Base-by-base conservation (phyloP, 2,329 filamentous ascomycete species). In the Hypoxylon sp. region DNA sequence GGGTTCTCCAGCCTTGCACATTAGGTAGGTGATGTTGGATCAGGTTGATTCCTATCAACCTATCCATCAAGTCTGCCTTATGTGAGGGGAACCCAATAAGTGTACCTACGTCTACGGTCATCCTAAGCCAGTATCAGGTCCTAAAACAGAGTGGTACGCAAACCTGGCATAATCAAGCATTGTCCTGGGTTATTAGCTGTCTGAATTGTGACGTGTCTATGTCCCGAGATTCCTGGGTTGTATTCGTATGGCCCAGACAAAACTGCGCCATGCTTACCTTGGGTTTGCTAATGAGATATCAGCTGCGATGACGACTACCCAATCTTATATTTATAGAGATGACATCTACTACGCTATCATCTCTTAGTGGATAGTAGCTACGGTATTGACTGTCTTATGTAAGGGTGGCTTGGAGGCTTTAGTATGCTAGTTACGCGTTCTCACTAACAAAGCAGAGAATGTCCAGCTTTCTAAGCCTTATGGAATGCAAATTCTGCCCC, bases 11-110 rank as follows among this genome's bases (percentile, higher is more conserved):
- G 35, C 3, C 35, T 54, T 17, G 13, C 22, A n/a, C 37, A 31
- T 6, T 33, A 17, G 9, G 26, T 33, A 17, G 14, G 39, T 14
- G 29, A 8, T 31, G 6, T 10, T 9, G 4, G 14, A 31, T 47
- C n/a, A 2, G 17, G n/a, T 24, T 24, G 17, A 29, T n/a, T 13
- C 2, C 5, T 33, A 5, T 57, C 42, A 24, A 44, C 54, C 54
- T 24, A 22, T 24, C 26, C 26, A 50, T 8, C 35, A n/a, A 59
- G 22, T 60, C 57, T 52, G 47, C 57, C 57, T 60, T 60, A 44
- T 6, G 11, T 10, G n/a, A 31, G 11, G 47, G 33, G 29, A 19
- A 14, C 17, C 35, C 8, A 48, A 51, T 52, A 35, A 6, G 19
- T 11, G 31, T 26, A 44, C 24, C n/a, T 2, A 29, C 14, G 8